Evolutionary conservation across 306 rosid genomes (phyloP).

Genomic region (Crataegus laevigata): DNA sequence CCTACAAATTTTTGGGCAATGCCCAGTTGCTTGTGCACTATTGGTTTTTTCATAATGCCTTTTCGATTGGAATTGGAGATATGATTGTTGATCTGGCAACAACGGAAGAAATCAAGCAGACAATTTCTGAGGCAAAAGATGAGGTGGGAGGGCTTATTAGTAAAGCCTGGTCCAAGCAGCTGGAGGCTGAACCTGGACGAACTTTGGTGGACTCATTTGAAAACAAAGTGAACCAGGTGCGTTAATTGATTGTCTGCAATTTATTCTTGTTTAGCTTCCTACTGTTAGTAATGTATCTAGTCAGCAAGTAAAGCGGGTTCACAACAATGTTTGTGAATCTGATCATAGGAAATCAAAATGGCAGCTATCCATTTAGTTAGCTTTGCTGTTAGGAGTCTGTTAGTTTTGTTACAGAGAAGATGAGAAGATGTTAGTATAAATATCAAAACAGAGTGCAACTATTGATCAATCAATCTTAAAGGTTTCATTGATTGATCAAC

Average conservation of each 20-base stretch:
- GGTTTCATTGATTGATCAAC: no score
- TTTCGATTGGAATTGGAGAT: conserved; percentile 95
- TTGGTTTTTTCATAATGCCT: conserved; percentile 92
- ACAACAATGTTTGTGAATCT: no score
- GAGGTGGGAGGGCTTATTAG: conserved; percentile 80
- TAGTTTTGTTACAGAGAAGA: no score
- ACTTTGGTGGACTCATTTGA: conserved; percentile 97
- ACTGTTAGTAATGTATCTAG: neutral
- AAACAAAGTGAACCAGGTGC: conserved; percentile 92
- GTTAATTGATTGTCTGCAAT: neutral
- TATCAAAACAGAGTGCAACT: no score
- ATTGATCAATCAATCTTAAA: no score
- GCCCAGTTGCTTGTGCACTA: conserved; percentile 97
- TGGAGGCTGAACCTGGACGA: conserved; percentile 95
- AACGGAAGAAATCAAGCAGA: conserved; percentile 80
- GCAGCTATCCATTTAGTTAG: no score
- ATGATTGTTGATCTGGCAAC: conserved; percentile 85
- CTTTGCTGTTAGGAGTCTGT: no score
- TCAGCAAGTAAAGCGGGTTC: no score
- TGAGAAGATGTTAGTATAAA: no score
- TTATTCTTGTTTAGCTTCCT: neutral
- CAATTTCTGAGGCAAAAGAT: conserved; percentile 77
- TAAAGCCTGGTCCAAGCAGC: conserved; percentile 64
- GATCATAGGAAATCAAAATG: neutral
- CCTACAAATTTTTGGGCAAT: conserved; percentile 92